phyloP scores from a whole-genome alignment of 2,329 filamentous ascomycete species.

The Knufia petricola region DNA sequence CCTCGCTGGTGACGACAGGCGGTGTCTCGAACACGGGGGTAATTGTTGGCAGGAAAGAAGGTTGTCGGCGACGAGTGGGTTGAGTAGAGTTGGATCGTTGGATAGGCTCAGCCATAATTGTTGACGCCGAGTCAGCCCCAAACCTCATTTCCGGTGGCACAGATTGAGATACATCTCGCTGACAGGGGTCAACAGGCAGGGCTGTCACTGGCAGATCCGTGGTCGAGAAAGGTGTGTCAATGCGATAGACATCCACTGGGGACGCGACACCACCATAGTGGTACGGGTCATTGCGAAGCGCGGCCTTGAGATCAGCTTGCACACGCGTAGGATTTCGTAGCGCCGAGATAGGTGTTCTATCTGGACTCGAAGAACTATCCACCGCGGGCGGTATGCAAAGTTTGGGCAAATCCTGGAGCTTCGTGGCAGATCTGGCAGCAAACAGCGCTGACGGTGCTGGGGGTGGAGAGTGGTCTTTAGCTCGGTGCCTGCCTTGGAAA shows the following conservation, averaged over 20 bases:
- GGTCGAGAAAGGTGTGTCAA: constrained; percentile 81
- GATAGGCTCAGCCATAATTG: constrained; percentile 34
- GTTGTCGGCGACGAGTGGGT: constrained; percentile 19
- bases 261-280: constrained; percentile 30
- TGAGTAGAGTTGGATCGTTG: constrained; percentile 35
- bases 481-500: constrained; percentile 54
- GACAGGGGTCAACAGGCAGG: constrained; percentile 59
- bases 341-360: constrained; percentile 26
- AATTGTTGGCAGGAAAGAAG: constrained; percentile 19
- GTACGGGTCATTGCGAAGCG: constrained; percentile 40
- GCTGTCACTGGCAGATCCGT: constrained; percentile 78
- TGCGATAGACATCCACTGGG: constrained; percentile 58
- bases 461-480: constrained; percentile 45
- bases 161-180: constrained; percentile 74
- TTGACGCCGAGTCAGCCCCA: constrained; percentile 31
- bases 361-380: constrained; percentile 18
- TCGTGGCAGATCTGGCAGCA: constrained; percentile 26
- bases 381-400: constrained; percentile 45
- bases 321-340: constrained; percentile 21
- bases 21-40: constrained; percentile 18
- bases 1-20: constrained; percentile 12
- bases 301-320: constrained; percentile 29
- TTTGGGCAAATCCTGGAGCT: constrained; percentile 46
- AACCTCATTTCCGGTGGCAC: constrained; percentile 91
- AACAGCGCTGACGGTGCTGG: constrained; percentile 31